Evolutionary conservation across 2,329 filamentous ascomycete genomes (phyloP), one percentile per base, ranked within the genome.

Genomic region (Cladosporium sp.): DNA sequence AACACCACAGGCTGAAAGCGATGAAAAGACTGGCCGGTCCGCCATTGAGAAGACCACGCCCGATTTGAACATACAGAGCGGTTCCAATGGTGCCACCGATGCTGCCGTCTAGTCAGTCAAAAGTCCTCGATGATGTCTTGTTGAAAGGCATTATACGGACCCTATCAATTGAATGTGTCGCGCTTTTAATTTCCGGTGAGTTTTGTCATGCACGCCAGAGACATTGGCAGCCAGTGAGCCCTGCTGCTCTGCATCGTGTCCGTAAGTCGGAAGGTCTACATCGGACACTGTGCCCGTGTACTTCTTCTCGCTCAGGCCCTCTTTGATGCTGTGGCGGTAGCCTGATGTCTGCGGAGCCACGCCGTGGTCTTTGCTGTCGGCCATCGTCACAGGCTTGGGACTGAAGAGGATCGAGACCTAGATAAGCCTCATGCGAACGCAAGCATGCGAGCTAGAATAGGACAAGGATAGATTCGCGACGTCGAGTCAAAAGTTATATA

Each of bases 121-220:
- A 32, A 32, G 8, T 10, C 12, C 3, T 32, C 9, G 9, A 10
- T 7, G 28, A 32, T 9, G 28, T 32, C 28, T 42, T 39, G 15
- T 19, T 15, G 28, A 9, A 9, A 4, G 3, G 10, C 17, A 8
- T 19, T 44, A 15, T 24, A 48, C 64, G 24, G 60, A 68, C 55
- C 76, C 76, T 55, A 78, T 78, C 20, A 78, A 68, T 59, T 78
- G 76, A 51, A 78, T 78, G 58, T 78, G 76, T 47, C 76, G 70
- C 52, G 75, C 74, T 62, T 67, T 68, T 53, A 78, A 68, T 62
- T 72, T 77, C 35, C 76, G 69, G 57, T 77, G 75, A 7, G 76
- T 78, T 12, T 64, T 59, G 51, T 69, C 66, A 35, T 59, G 62
- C 7, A 66, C 10, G n/a, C 64, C 64, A 34, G 54, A 61, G 40